These are phyloP conservation scores for Talaromyces sp. DNA, from an alignment of 2,329 filamentous ascomycete genomes.

Conservation along the genomic window DNA sequence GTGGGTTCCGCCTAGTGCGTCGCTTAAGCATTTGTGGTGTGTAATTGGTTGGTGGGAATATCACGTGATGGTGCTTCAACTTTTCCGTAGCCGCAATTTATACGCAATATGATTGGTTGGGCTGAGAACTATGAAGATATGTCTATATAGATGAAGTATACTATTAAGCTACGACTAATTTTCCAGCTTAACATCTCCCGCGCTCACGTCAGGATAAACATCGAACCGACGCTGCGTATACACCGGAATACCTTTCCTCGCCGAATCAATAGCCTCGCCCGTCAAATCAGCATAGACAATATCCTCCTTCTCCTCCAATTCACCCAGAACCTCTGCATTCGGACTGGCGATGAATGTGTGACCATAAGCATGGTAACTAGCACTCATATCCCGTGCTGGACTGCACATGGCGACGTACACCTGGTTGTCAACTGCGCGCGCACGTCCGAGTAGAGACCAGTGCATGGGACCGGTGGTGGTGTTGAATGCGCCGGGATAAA, in stretches of 20 bases:
- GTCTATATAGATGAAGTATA: not conserved
- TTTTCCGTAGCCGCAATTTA: not conserved
- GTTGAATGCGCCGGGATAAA: constrained; percentile 98
- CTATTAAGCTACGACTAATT: not conserved
- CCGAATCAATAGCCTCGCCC: constrained; percentile 67
- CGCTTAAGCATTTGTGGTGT: not conserved
- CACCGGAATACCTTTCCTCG: constrained; percentile 79
- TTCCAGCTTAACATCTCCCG: constrained; percentile 40
- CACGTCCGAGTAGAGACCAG: constrained; percentile 80
- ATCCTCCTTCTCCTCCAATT: constrained; percentile 75
- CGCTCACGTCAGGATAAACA: constrained; percentile 86
- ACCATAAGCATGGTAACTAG: constrained; percentile 85
- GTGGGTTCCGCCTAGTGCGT: constrained; percentile 18
- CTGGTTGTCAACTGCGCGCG: constrained; percentile 89
- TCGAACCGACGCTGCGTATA: constrained; percentile 86
- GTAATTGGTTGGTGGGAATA: not conserved
- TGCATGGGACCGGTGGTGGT: constrained; percentile 87
- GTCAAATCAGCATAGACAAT: constrained; percentile 73
- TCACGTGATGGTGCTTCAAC: not conserved
- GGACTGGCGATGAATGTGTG: constrained; percentile 88
- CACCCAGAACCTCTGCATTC: constrained; percentile 74
- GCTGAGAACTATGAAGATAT: not conserved
- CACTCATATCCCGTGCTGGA: constrained; percentile 75
- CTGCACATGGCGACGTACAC: constrained; percentile 90
- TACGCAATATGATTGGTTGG: not conserved